Evolutionary conservation across 352 stramenopile species (phyloP).

Genomic region (Poterioochromonas sp.): DNA sequence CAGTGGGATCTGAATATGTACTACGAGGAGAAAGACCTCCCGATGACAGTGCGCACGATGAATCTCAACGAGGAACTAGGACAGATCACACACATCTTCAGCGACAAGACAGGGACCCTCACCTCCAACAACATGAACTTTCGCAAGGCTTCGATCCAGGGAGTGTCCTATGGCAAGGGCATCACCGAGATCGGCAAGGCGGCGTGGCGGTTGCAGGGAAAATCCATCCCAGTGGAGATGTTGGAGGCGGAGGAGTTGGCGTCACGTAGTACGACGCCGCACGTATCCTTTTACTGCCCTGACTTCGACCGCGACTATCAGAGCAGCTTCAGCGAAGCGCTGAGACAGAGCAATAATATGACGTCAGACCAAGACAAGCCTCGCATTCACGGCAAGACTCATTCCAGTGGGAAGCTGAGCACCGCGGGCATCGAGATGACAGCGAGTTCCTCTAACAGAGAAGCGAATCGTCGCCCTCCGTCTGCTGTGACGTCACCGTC

Average conservation of each 20-base stretch:
- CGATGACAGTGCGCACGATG: constrained; percentile 61
- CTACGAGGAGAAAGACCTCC: constrained; percentile 64
- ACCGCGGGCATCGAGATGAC: too few relatives aligned
- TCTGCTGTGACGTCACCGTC: not conserved
- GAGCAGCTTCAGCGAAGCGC: too few relatives aligned
- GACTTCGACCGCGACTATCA: not conserved
- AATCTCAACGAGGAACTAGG: constrained; percentile 78
- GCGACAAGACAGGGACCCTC: constrained; percentile 86
- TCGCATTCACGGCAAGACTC: too few relatives aligned
- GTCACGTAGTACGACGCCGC: constrained; percentile 52
- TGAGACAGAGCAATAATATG: not conserved
- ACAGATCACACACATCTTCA: constrained; percentile 81
- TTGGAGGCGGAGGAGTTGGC: constrained; percentile 45
- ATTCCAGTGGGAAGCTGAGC: too few relatives aligned
- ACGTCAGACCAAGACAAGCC: too few relatives aligned
- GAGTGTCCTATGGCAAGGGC: constrained; percentile 62
- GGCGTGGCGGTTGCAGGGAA: constrained; percentile 56
- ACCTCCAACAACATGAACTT: constrained; percentile 93
- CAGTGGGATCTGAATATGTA: constrained; percentile 71
- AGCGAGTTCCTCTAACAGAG: too few relatives aligned
- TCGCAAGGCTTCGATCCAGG: constrained; percentile 74
- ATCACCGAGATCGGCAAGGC: constrained; percentile 63
- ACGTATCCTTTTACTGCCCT: constrained; percentile 66
- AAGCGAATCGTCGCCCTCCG: not conserved
- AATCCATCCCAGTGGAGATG: constrained; percentile 52